These are phyloP conservation scores for Lycium ferocissimum DNA, from an alignment of 257 asterid genomes.

Conservation along the genomic window DNA sequence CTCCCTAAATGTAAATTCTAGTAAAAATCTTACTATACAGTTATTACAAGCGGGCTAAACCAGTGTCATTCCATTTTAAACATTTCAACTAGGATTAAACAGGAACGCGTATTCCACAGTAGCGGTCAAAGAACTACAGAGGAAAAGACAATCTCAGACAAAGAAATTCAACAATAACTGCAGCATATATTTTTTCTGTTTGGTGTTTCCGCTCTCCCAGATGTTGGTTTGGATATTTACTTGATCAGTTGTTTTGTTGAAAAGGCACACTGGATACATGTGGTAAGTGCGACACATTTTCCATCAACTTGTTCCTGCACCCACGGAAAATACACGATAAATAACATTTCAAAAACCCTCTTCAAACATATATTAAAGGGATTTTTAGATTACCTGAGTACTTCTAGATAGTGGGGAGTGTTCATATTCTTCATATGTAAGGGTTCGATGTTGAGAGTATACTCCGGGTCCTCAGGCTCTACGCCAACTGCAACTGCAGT, in stretches of 20 bases:
- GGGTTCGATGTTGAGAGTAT: constrained; percentile 58
- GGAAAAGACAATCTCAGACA: constrained; percentile 20
- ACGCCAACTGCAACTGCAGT: constrained; percentile 63
- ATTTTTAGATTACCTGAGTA: constrained; percentile 34
- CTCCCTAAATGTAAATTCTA: not conserved
- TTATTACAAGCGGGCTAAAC: constrained; percentile 35
- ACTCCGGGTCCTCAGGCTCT: constrained; percentile 57
- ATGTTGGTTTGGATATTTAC: no score
- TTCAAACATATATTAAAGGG: not conserved
- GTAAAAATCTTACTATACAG: constrained; percentile 42
- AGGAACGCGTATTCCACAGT: constrained; percentile 81
- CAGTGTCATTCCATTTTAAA: constrained; percentile 15
- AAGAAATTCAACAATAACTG: constrained; percentile 12
- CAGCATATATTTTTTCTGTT: not conserved
- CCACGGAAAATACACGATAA: not conserved
- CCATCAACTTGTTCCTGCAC: constrained; percentile 42
- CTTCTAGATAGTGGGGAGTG: constrained; percentile 40
- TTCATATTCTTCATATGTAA: constrained; percentile 62
- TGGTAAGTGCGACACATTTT: constrained; percentile 48
- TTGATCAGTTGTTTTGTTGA: constrained; percentile 28
- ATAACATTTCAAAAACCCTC: not conserved
- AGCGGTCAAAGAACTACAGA: constrained; percentile 78
- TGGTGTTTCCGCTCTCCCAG: not conserved
- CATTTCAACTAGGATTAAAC: constrained; percentile 46
- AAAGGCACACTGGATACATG: constrained; percentile 66